Conservation (phyloP, 1,284 basidiomycete genomes). For the Leccinum insigne region DNA sequence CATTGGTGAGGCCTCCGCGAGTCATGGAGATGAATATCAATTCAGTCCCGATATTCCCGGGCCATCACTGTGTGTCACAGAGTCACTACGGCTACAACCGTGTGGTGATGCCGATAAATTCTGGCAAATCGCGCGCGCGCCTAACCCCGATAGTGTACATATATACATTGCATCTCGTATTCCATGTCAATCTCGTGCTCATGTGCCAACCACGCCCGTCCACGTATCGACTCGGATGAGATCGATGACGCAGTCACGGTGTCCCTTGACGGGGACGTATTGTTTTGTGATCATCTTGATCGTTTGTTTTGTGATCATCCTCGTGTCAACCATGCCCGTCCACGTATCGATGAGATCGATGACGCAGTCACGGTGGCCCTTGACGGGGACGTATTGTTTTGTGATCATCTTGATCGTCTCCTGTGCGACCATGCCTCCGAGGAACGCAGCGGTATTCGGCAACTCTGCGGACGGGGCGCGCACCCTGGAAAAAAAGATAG, state of each 20-base stretch:
- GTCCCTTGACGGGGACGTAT: too few relatives aligned
- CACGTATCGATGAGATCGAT: slow-evolving; percentile 85
- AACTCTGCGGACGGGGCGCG: slow-evolving; percentile 86
- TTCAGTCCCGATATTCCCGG: too few relatives aligned
- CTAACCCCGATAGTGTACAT: neutral
- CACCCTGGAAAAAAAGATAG: slow-evolving; percentile 43
- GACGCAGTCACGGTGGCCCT: slow-evolving; percentile 69
- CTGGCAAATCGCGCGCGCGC: too few relatives aligned
- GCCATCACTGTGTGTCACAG: too few relatives aligned
- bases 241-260: slow-evolving; percentile 68
- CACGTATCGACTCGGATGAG: slow-evolving; percentile 67
- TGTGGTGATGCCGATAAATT: too few relatives aligned
- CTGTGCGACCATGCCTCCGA: slow-evolving; percentile 96
- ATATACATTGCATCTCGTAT: neutral
- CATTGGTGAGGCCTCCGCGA: too few relatives aligned
- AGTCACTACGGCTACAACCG: too few relatives aligned
- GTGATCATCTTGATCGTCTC: slow-evolving; percentile 98
- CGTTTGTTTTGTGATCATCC: too few relatives aligned
- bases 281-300: too few relatives aligned
- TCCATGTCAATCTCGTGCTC: neutral
- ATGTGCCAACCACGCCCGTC: slow-evolving; percentile 56
- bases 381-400: slow-evolving; percentile 92
- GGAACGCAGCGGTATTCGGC: slow-evolving; percentile 90
- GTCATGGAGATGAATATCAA: too few relatives aligned
- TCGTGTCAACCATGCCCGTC: slow-evolving; percentile 39